A percentile compares a stretch with the other conserved stretches of the same genome.
Evolutionary conservation across 306 rosid genomes (phyloP).

Genomic region (Ammopiptanthus mongolicus): DNA sequence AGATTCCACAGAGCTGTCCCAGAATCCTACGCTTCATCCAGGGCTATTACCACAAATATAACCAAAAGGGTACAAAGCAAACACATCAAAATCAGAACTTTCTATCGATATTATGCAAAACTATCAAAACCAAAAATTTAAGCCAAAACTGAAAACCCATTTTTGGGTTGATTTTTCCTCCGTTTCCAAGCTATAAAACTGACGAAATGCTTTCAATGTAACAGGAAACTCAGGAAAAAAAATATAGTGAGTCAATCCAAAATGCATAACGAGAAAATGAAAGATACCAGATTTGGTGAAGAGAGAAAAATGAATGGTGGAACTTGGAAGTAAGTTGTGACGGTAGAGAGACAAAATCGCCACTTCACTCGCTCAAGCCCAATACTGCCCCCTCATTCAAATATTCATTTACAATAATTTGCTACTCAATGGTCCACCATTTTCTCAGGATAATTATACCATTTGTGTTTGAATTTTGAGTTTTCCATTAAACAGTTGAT

Average conservation of each 20-base stretch:
- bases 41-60: slow-evolving; percentile 22
- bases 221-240: slow-evolving; percentile 6
- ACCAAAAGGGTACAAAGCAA: background rate
- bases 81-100: slow-evolving; percentile 19
- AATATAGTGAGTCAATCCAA: background rate
- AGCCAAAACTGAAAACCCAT: background rate
- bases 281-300: slow-evolving; percentile 30
- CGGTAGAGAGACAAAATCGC: slow-evolving; percentile 40
- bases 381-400: background rate
- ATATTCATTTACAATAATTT: background rate
- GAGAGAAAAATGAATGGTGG: slow-evolving; percentile 18
- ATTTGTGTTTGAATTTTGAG: no score
- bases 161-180: background rate
- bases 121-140: background rate
- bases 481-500: no score
- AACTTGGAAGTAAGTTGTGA: slow-evolving; percentile 4
- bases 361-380: slow-evolving; percentile 26
- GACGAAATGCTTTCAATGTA: background rate
- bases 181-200: background rate
- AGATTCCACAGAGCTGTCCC: slow-evolving; percentile 17
- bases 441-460: no score
- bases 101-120: background rate
- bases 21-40: slow-evolving; percentile 20
- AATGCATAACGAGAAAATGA: background rate
- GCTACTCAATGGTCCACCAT: no score